These are phyloP conservation scores for Dactylellina sp. DNA, from an alignment of 2,329 filamentous ascomycete species.

Conservation along the genomic window DNA sequence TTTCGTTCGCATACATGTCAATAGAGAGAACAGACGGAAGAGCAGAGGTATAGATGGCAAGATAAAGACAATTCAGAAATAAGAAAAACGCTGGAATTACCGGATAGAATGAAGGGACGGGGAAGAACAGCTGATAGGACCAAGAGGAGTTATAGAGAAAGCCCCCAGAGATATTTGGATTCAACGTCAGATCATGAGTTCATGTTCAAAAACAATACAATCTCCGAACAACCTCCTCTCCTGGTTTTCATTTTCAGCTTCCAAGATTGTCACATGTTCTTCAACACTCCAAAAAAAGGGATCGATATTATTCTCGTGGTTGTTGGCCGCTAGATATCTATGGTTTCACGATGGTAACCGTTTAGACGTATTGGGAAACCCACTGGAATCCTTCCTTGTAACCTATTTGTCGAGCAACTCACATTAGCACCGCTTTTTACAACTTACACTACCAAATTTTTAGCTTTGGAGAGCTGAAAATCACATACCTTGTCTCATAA, in stretches of 20 bases:
- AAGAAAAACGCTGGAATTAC: slow-evolving; percentile 54
- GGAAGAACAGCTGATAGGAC: slow-evolving; percentile 10
- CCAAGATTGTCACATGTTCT: slow-evolving; percentile 14
- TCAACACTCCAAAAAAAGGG: slow-evolving; percentile 12
- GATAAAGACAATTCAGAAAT: background rate
- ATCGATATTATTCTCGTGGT: background rate
- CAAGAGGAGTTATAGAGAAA: slow-evolving; percentile 20
- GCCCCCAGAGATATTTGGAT: slow-evolving; percentile 24
- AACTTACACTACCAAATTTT: background rate
- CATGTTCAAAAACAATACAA: slow-evolving; percentile 8
- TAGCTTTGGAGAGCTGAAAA: slow-evolving; percentile 9
- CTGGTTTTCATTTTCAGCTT: slow-evolving; percentile 18
- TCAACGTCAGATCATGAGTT: slow-evolving; percentile 14
- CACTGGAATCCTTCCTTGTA: slow-evolving; percentile 92
- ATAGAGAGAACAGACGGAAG: slow-evolving; percentile 25
- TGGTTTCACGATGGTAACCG: background rate
- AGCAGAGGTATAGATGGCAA: slow-evolving; percentile 48
- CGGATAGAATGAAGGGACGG: slow-evolving; percentile 48
- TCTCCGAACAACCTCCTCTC: slow-evolving; percentile 22
- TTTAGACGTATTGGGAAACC: slow-evolving; percentile 90
- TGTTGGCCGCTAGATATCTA: background rate
- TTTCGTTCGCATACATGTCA: slow-evolving; percentile 34
- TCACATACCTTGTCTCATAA: slow-evolving; percentile 87
- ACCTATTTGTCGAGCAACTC: slow-evolving; percentile 65
- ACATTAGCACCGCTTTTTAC: slow-evolving; percentile 48